Percentiles rank a stretch among this genome's conserved stretches.
Conservation (phyloP, 2,329 filamentous ascomycete species). For the Xylariales sp. region DNA sequence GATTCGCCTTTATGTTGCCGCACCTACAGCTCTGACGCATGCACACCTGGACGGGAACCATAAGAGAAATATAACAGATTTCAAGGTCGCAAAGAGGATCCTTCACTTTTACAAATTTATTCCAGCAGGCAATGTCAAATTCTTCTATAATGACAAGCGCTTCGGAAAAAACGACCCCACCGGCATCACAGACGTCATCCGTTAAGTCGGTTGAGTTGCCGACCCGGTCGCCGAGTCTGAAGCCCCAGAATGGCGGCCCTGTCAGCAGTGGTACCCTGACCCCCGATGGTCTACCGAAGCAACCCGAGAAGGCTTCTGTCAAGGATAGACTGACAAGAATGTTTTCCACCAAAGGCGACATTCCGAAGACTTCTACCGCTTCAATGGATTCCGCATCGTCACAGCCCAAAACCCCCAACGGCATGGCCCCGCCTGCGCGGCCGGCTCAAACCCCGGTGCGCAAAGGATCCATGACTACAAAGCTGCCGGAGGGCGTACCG, state of each 20-base stretch:
- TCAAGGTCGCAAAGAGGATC: too few species aligned
- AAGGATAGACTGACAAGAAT: slow-evolving; percentile 62
- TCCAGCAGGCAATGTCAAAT: slow-evolving; percentile 8
- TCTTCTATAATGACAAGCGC: slow-evolving; percentile 24
- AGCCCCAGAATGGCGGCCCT: slow-evolving; percentile 23
- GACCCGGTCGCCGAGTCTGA: slow-evolving; percentile 22
- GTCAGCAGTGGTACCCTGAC: slow-evolving; percentile 21
- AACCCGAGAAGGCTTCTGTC: slow-evolving; percentile 53
- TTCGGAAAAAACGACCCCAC: slow-evolving; percentile 25
- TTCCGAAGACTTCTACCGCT: slow-evolving; percentile 22
- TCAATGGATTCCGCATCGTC: slow-evolving; percentile 26
- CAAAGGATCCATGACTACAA: slow-evolving; percentile 35
- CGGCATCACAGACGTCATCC: slow-evolving; percentile 25
- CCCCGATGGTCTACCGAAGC: slow-evolving; percentile 30
- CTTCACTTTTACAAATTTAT: too few species aligned
- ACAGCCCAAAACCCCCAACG: slow-evolving; percentile 15
- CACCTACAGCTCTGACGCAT: too few species aligned
- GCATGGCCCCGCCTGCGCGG: slow-evolving; percentile 8
- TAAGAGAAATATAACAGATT: too few species aligned
- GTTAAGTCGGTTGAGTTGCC: slow-evolving; percentile 25
- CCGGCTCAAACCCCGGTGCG: slow-evolving; percentile 34
- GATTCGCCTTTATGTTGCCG: too few species aligned
- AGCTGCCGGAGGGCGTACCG: too few species aligned
- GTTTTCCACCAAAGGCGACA: slow-evolving; percentile 55
- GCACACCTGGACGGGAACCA: too few species aligned